A percentile compares a stretch with the other conserved stretches of the same genome.
Conservation (phyloP, 2,329 filamentous ascomycete species). For the Hypoxylon sp. region DNA sequence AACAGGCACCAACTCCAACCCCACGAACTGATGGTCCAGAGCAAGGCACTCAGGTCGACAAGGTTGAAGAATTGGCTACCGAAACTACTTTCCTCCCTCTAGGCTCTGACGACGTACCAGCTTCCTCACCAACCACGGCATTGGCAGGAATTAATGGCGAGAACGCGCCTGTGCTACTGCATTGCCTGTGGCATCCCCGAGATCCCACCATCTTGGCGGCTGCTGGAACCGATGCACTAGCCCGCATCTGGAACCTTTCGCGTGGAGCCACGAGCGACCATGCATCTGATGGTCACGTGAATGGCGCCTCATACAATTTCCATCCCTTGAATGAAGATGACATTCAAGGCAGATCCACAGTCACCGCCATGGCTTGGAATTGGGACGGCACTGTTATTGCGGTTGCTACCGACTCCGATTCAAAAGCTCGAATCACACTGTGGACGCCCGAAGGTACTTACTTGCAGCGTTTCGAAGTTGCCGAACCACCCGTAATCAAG, state of each 20-base stretch:
- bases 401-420: constrained; percentile 70
- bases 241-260: constrained; percentile 76
- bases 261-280: constrained; percentile 66
- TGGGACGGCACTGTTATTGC: constrained; percentile 70
- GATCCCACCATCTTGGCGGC: constrained; percentile 76
- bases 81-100: constrained; percentile 75
- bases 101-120: constrained; percentile 53
- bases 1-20: constrained; percentile 67
- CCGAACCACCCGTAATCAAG: constrained; percentile 74
- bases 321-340: constrained; percentile 68
- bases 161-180: constrained; percentile 73
- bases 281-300: constrained; percentile 64
- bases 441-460: constrained; percentile 69
- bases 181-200: constrained; percentile 78
- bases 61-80: constrained; percentile 71
- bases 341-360: constrained; percentile 65
- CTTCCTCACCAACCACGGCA: constrained; percentile 57
- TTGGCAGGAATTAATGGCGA: constrained; percentile 59
- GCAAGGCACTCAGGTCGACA: constrained; percentile 75
- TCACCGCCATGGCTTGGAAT: constrained; percentile 74
- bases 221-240: constrained; percentile 79
- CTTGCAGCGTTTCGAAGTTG: constrained; percentile 68
- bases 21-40: constrained; percentile 74
- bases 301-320: constrained; percentile 55
- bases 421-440: constrained; percentile 68